Conservation (phyloP, 2,329 filamentous ascomycete species). For the Eutypella sp. region DNA sequence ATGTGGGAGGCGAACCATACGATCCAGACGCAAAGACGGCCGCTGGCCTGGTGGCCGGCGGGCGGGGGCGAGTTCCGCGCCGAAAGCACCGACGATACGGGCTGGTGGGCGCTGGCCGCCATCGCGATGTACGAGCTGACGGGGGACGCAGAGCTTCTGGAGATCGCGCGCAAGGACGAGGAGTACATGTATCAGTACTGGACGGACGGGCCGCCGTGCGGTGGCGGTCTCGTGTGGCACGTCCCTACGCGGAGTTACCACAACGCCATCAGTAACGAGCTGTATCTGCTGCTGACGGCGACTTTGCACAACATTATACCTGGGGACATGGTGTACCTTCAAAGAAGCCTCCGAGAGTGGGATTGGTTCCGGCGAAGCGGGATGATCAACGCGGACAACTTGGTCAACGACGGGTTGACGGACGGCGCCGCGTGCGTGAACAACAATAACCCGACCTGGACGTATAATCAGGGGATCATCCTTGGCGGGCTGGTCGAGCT, state of each 20-base stretch:
- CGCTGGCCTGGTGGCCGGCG: slow-evolving; percentile 30
- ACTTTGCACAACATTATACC: slow-evolving; percentile 38
- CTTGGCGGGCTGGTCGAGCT: slow-evolving; percentile 45
- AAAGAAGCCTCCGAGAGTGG: slow-evolving; percentile 37
- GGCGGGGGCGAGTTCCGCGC: slow-evolving; percentile 34
- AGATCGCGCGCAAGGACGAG: slow-evolving; percentile 41
- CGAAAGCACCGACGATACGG: slow-evolving; percentile 38
- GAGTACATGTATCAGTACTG: slow-evolving; percentile 41
- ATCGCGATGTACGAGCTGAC: slow-evolving; percentile 44
- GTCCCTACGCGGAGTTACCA: slow-evolving; percentile 35
- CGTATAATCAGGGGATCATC: slow-evolving; percentile 49
- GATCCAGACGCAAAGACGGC: slow-evolving; percentile 27
- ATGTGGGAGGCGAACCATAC: slow-evolving; percentile 24
- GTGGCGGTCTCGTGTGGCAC: slow-evolving; percentile 40
- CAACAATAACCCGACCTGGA: slow-evolving; percentile 36
- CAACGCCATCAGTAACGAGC: slow-evolving; percentile 42
- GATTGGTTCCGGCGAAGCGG: slow-evolving; percentile 36
- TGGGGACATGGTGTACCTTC: slow-evolving; percentile 29
- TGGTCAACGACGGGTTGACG: slow-evolving; percentile 38
- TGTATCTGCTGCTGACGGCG: slow-evolving; percentile 38
- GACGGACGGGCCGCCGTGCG: slow-evolving; percentile 34
- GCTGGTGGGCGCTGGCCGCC: slow-evolving; percentile 49
- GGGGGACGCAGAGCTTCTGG: slow-evolving; percentile 36
- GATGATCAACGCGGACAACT: slow-evolving; percentile 33
- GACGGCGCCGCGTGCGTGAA: slow-evolving; percentile 33